Evolutionary conservation across 768 basidiomycete species (phyloP), one percentile per base, ranked within the genome.

Genomic region (Podaxis sp.): DNA sequence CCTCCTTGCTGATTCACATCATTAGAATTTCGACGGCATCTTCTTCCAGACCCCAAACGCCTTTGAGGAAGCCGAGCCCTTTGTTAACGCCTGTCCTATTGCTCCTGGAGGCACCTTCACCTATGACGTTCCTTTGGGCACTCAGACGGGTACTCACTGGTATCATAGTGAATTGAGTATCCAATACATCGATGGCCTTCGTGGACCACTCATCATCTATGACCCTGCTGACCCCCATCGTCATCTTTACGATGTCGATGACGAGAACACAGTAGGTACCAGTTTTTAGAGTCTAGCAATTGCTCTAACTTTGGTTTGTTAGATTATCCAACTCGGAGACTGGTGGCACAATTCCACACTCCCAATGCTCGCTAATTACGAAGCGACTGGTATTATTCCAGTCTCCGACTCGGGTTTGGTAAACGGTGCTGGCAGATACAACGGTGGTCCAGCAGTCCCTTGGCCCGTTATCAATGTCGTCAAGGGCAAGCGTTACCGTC

Each of bases 401-500:
- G 69, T 74, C 3, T 72, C 60, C 24, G 71, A 82, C 63, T 75
- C 79, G 26, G 77, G 77, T 4, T 70, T 82, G 13, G 76, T 85
- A 60, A 85, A 84, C 56, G 81, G 81, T 4, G 67, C 65, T n/a
- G 82, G 81, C 10, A 79, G 84, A 54, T 77, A 66, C 67, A 62
- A 70, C 10, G 72, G 73, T 3, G 83, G 84, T 3, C 80, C 82
- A 20, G 52, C 53, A 6, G 71, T 73, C 2, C 71, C 76, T 0
- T 75, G 80, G 48, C 58, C 80, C 0, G 74, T 82, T 4, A 68
- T 82, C 62, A 76, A 78, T 58, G 82, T 86, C 49, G 62, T 69
- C 2, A 57, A 62, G 0, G 80, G 79, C 11, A 75, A 76, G 55
- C 75, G 82, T 38, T 86, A 86, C 67, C 80, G 85, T 41, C 79